These are phyloP conservation scores for Marchantia paleacea DNA, from an alignment of 225 moss, liverwort and hornwort species.

Conservation along the genomic window DNA sequence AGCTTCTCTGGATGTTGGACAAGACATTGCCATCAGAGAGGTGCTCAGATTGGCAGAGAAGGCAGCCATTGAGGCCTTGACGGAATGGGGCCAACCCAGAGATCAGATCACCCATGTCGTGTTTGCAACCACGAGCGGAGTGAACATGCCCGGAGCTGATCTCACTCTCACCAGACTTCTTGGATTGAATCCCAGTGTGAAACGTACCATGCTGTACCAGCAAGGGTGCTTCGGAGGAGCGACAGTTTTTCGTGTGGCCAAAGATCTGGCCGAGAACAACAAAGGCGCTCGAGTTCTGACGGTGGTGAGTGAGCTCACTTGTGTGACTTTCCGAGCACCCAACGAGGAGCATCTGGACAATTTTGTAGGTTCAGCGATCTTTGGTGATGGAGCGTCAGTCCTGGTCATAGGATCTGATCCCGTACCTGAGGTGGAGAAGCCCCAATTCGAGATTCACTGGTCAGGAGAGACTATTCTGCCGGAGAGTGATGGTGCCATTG, in stretches of 20 bases:
- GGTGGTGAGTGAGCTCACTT: slow-evolving; percentile 31
- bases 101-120: slow-evolving; percentile 56
- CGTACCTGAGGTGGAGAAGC: slow-evolving; percentile 25
- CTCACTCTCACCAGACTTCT: slow-evolving; percentile 23
- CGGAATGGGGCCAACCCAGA: slow-evolving; percentile 45
- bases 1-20: slow-evolving; percentile 41
- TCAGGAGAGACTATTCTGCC: slow-evolving; percentile 36
- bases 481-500: slow-evolving; percentile 38
- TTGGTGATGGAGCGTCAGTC: slow-evolving; percentile 37
- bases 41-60: slow-evolving; percentile 55
- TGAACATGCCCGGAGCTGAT: slow-evolving; percentile 59
- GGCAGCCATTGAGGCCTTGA: slow-evolving; percentile 42
- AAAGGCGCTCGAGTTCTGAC: slow-evolving; percentile 34
- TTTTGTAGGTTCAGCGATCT: slow-evolving; percentile 43
- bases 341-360: slow-evolving; percentile 41
- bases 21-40: slow-evolving; percentile 54
- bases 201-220: slow-evolving; percentile 29
- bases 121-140: slow-evolving; percentile 56
- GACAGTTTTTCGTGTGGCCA: slow-evolving; percentile 48
- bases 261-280: slow-evolving; percentile 51
- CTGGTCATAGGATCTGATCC: slow-evolving; percentile 36
- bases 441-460: slow-evolving; percentile 39
- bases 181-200: slow-evolving; percentile 8
- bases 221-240: slow-evolving; percentile 60
- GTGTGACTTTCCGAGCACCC: slow-evolving; percentile 39